Evolutionary conservation across 352 stramenopile genomes (phyloP).

Genomic region (Phytophthora lateralis): DNA sequence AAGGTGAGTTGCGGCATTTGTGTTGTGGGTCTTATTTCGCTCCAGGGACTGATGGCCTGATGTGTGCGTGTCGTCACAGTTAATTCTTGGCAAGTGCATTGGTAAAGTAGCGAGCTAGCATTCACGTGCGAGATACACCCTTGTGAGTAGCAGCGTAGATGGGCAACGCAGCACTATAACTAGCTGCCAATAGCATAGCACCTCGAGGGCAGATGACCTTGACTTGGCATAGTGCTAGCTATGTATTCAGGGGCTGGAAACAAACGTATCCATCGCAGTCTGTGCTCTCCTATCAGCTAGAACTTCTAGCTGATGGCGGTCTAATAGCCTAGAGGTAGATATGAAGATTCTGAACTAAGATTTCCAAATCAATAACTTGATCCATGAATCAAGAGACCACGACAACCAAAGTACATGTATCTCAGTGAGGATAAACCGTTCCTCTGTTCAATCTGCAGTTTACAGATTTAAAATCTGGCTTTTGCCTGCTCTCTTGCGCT

Average conservation of each 20-base stretch:
- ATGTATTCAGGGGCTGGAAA: too few species aligned
- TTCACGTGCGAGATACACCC: neutral
- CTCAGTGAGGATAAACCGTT: too few species aligned
- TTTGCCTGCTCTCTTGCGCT: neutral
- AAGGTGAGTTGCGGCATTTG: slow-evolving; percentile 47
- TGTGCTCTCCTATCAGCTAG: too few species aligned
- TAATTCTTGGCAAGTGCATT: slow-evolving; percentile 54
- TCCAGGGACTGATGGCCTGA: neutral
- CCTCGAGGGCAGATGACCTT: too few species aligned
- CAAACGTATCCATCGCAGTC: too few species aligned
- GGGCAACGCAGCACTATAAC: neutral
- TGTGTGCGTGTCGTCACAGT: slow-evolving; percentile 12
- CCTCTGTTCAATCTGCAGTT: neutral
- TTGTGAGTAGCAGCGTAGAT: neutral
- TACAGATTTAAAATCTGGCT: neutral
- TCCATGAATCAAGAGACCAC: too few species aligned
- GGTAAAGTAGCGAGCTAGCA: slow-evolving; percentile 25
- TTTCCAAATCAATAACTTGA: too few species aligned
- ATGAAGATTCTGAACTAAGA: too few species aligned
- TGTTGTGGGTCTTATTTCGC: neutral
- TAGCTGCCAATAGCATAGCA: neutral
- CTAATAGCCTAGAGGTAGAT: too few species aligned
- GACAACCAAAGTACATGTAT: neutral
- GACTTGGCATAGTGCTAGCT: too few species aligned
- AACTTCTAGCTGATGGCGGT: too few species aligned